Evolutionary conservation across 106 monocot genomes (phyloP).

Genomic region (Dactylorhiza incarnata): DNA sequence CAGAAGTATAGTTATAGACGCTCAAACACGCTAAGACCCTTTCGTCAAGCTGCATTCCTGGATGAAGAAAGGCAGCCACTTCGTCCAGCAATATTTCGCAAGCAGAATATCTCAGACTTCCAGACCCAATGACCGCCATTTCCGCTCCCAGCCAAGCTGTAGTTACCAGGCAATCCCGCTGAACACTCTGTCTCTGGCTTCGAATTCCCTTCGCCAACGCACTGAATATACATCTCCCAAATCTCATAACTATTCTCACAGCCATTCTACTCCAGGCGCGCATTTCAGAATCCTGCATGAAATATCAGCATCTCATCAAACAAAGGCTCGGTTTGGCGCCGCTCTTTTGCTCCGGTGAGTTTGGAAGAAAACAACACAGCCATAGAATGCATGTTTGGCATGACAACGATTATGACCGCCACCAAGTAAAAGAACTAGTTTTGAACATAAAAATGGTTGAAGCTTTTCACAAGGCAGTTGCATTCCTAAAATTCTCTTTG

Average conservation of each 20-base stretch:
- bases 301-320: not conserved
- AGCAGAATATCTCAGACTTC: conserved; percentile 58
- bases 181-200: conserved; percentile 61
- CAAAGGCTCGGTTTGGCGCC: not conserved
- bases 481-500: no score
- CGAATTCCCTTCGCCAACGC: conserved; percentile 71
- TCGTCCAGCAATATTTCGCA: conserved; percentile 65
- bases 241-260: conserved; percentile 48
- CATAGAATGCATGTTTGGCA: no score
- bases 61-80: conserved; percentile 67
- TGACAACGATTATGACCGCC: no score
- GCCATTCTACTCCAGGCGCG: conserved; percentile 58
- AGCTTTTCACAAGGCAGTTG: no score
- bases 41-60: conserved; percentile 83
- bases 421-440: no score
- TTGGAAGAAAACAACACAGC: no score
- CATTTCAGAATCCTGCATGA: conserved; percentile 64
- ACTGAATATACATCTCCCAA: conserved; percentile 38
- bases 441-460: no score
- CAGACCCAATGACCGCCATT: conserved; percentile 35
- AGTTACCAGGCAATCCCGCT: conserved; percentile 60
- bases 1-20: conserved; percentile 78
- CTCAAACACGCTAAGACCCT: conserved; percentile 76
- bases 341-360: no score
- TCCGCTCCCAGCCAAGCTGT: conserved; percentile 85